phyloP scores from a whole-genome alignment of 2,329 filamentous ascomycete species.

The Diplodia sapinea region DNA sequence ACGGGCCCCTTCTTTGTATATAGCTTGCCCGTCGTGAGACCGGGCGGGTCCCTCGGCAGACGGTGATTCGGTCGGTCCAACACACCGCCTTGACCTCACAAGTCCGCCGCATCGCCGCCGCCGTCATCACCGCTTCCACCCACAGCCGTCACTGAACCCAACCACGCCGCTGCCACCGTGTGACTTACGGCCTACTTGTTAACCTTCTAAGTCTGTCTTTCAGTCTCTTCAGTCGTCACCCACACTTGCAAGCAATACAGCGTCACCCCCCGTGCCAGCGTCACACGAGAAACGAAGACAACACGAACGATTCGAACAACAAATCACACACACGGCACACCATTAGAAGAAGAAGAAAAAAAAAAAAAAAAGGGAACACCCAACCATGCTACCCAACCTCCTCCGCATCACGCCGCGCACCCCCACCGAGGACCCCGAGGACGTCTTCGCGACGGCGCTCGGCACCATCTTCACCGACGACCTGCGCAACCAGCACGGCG shows the following conservation, averaged over 20 bases:
- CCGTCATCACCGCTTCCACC: neutral
- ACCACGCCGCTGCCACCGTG: too few relatives aligned
- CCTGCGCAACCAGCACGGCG: slow-evolving; percentile 69
- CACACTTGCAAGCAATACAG: neutral
- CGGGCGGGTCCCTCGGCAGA: neutral
- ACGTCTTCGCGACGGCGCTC: slow-evolving; percentile 64
- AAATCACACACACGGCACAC: neutral
- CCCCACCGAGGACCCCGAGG: slow-evolving; percentile 57
- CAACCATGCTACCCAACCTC: slow-evolving; percentile 39
- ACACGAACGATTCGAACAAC: neutral
- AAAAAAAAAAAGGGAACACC: neutral
- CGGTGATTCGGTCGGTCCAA: neutral
- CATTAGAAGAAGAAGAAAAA: too few relatives aligned
- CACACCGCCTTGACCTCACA: slow-evolving; percentile 12
- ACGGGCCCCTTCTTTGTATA: neutral
- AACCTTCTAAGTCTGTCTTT: neutral
- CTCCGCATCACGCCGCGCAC: slow-evolving; percentile 40
- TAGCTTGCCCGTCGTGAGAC: neutral
- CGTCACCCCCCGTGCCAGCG: neutral
- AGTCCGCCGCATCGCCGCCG: neutral
- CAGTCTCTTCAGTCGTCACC: neutral
- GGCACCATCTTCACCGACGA: slow-evolving; percentile 73
- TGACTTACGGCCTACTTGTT: neutral
- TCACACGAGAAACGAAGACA: neutral
- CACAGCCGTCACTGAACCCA: neutral